Evolutionary conservation across 805 yeast species (phyloP), one percentile per base, ranked within the genome.

Genomic region (Hanseniaspora nectarophila): DNA sequence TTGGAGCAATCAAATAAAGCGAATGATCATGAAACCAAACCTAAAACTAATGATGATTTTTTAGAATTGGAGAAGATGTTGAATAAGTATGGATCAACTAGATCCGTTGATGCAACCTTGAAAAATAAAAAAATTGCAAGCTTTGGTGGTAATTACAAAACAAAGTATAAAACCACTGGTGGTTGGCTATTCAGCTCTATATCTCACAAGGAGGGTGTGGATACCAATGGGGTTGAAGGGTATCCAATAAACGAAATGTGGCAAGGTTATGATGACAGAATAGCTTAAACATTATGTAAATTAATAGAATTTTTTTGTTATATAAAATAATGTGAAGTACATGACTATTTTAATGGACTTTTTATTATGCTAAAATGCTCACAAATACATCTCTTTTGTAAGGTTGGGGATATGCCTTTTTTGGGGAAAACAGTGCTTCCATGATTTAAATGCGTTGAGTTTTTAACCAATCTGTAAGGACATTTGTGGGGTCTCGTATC

Each of bases 371-470:
- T 16, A 24, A 48, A 48, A 16, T 31, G 35, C n/a, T 48, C 45
- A 24, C 52, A 48, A 8, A 48, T 18, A 18, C 52, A 48, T 48
- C 39, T 39, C 26, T 40, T 48, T 16, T 48, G 52, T 12, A 15
- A 7, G 10, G 5, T 4, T 4, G 52, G 52, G 1, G 24, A 16
- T 12, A 39, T 32, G 29, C 40, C 12, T 40, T 23, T 32, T 16
- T 24, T 24, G 16, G 45, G 45, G n/a, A 48, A 48, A 4, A 48
- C n/a, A 21, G 39, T 24, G 2, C 15, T n/a, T 39, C 45, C 52
- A 33, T 40, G 26, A 6, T 32, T 29, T 7, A 48, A 13, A 40
- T 48, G 52, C 5, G 39, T 48, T 3, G 13, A 20, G 16, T 16
- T 10, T 29, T 48, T 28, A 5, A 16, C 13, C 5, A 12, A 5